phyloP scores from a whole-genome alignment of 257 asterid genomes.

The Petunia secreta region DNA sequence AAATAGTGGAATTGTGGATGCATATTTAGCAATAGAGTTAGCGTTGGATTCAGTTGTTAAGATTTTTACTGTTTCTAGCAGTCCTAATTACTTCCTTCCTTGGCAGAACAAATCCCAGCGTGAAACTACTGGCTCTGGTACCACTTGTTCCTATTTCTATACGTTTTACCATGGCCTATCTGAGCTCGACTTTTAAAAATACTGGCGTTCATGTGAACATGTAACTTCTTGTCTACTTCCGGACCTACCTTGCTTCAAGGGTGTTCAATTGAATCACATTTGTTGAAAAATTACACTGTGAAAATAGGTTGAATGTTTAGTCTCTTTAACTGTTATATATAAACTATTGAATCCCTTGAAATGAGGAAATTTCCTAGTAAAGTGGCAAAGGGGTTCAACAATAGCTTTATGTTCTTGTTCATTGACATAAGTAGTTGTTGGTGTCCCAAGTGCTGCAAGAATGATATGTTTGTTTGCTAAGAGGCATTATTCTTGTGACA shows the following conservation, averaged over 20 bases:
- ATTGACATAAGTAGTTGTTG: neutral
- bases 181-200: too few species aligned
- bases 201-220: too few species aligned
- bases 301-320: too few species aligned
- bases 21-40: slow-evolving; percentile 74
- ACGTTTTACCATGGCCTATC: too few species aligned
- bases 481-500: too few species aligned
- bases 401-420: neutral
- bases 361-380: neutral
- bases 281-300: too few species aligned
- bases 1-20: slow-evolving; percentile 46
- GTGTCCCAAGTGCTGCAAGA: neutral
- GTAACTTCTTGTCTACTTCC: too few species aligned
- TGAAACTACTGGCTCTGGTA: slow-evolving; percentile 95
- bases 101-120: slow-evolving; percentile 98
- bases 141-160: slow-evolving; percentile 12
- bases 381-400: too few species aligned
- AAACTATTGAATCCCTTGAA: too few species aligned
- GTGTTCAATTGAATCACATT: too few species aligned
- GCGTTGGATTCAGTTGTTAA: slow-evolving; percentile 95
- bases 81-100: slow-evolving; percentile 89
- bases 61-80: slow-evolving; percentile 86
- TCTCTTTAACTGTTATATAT: too few species aligned
- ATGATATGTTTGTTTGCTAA: neutral
- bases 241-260: too few species aligned